These are phyloP conservation scores for Eucalyptus pauciflora DNA, from an alignment of 345 rosid genomes.

Conservation along the genomic window DNA sequence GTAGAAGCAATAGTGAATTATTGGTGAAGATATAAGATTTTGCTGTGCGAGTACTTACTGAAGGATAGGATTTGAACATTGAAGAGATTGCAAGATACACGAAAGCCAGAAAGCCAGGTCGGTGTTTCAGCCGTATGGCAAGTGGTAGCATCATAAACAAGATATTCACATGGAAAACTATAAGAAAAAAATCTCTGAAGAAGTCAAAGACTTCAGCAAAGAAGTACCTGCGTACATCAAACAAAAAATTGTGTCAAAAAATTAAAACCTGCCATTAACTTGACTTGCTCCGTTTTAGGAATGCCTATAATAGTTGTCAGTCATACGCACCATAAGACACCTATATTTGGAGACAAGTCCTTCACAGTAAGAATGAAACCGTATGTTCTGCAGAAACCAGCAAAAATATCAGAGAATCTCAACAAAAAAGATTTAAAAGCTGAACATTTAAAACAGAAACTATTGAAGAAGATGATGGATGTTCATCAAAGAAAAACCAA, in stretches of 20 bases:
- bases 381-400: conserved; percentile 53
- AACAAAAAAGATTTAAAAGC: not conserved
- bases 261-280: not conserved
- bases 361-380: conserved; percentile 91
- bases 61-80: conserved; percentile 89
- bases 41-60: conserved; percentile 37
- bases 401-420: not conserved
- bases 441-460: not conserved
- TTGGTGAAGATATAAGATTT: not conserved
- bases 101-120: conserved; percentile 90
- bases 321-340: conserved; percentile 68
- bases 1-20: not conserved
- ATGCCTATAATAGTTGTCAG: not conserved
- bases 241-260: not conserved
- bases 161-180: conserved; percentile 79
- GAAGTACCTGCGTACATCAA: conserved; percentile 66
- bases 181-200: conserved; percentile 82
- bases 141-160: conserved; percentile 77
- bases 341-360: conserved; percentile 93
- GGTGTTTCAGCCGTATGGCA: conserved; percentile 76
- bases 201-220: conserved; percentile 92
- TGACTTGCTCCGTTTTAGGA: not conserved
- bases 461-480: too few species aligned
- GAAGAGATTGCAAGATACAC: conserved; percentile 69
- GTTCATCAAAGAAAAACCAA: not conserved